phyloP scores from a whole-genome alignment of 805 yeast species.

The Candida silvicultrix region DNA sequence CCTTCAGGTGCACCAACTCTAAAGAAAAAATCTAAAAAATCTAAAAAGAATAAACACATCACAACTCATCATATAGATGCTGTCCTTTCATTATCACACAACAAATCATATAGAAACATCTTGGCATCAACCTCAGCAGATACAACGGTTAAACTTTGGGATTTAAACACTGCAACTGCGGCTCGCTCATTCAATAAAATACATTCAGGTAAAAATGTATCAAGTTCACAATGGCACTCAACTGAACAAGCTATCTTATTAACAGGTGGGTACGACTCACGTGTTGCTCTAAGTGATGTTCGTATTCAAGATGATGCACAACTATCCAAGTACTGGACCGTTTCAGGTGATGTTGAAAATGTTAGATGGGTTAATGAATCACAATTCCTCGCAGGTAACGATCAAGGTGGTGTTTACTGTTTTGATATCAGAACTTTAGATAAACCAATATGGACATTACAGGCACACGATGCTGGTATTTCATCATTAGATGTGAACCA shows the following conservation, averaged over 20 bases:
- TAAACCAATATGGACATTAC: conserved; percentile 85
- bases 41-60: conserved; percentile 41
- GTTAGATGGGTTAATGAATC: conserved; percentile 63
- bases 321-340: conserved; percentile 60
- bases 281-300: conserved; percentile 77
- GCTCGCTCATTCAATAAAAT: conserved; percentile 68
- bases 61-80: conserved; percentile 90
- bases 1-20: conserved; percentile 27
- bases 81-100: conserved; percentile 79
- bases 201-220: conserved; percentile 77
- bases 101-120: conserved; percentile 72
- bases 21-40: conserved; percentile 46
- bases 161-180: conserved; percentile 64
- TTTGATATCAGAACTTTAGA: conserved; percentile 72
- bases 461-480: conserved; percentile 95
- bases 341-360: conserved; percentile 78
- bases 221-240: conserved; percentile 83
- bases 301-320: conserved; percentile 57
- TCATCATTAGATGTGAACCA: conserved; percentile 70
- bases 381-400: conserved; percentile 81
- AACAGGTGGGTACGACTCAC: conserved; percentile 92
- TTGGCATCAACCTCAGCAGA: conserved; percentile 96
- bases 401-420: conserved; percentile 81
- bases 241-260: conserved; percentile 61
- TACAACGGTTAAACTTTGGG: conserved; percentile 93